A percentile compares a stretch with the other conserved stretches of the same genome.
These are phyloP conservation scores for Candida maltosa DNA, from an alignment of 805 yeast species.

Conservation along the genomic window DNA sequence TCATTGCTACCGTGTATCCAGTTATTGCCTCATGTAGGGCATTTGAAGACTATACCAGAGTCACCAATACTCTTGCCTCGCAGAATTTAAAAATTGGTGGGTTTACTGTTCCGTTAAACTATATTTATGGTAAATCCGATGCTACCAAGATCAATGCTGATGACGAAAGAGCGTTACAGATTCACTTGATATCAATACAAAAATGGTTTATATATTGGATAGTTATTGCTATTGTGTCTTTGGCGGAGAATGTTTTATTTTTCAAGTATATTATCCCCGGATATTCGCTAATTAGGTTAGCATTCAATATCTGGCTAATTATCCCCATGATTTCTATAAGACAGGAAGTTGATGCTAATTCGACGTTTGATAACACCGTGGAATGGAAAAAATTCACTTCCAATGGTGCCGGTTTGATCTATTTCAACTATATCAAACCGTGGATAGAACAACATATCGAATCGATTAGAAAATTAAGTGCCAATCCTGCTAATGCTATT, in stretches of 20 bases:
- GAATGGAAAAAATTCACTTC: conserved; percentile 29
- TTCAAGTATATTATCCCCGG: conserved; percentile 54
- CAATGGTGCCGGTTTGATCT: conserved; percentile 32
- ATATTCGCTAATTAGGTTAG: conserved; percentile 45
- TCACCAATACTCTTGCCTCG: conserved; percentile 25
- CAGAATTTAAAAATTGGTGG: conserved; percentile 30
- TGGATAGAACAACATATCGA: conserved; percentile 7
- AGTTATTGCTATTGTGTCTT: conserved; percentile 43
- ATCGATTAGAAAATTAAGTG: conserved; percentile 2
- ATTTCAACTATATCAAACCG: conserved; percentile 28
- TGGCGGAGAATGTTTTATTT: conserved; percentile 41
- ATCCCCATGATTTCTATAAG: conserved; percentile 32
- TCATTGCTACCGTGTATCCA: conserved; percentile 53
- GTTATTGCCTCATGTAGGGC: conserved; percentile 59
- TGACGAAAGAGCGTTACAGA: conserved; percentile 15
- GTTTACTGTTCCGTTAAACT: conserved; percentile 28
- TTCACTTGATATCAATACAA: conserved; percentile 25
- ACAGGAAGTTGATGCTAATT: conserved; percentile 7
- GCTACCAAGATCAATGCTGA: conserved; percentile 14
- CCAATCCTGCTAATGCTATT: conserved; percentile 8
- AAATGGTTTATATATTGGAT: conserved; percentile 62
- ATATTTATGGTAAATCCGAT: conserved; percentile 12
- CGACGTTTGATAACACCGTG: conserved; percentile 10
- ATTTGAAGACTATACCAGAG: conserved; percentile 38
- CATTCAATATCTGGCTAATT: conserved; percentile 59